Evolutionary conservation across 352 stramenopile species (phyloP).

Genomic region (Phytopythium cucurbitacearum): DNA sequence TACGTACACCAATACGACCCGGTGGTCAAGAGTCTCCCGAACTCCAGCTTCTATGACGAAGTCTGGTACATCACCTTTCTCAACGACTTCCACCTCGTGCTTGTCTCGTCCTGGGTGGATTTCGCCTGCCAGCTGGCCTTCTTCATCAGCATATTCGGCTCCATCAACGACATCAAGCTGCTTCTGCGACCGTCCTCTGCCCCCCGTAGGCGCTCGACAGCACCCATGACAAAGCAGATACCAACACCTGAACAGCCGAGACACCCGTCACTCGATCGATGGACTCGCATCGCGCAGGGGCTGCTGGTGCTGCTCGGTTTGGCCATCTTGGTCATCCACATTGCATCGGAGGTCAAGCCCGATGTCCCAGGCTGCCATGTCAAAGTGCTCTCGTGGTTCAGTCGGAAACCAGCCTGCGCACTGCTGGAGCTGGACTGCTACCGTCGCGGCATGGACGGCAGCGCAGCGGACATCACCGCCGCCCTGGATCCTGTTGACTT

Average conservation of each 20-base stretch:
- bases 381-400: conserved; percentile 4
- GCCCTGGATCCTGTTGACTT: conserved; percentile 19
- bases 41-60: background rate
- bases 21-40: background rate
- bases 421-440: conserved; percentile 32
- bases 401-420: background rate
- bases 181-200: background rate
- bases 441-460: conserved; percentile 6
- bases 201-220: background rate
- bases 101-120: conserved; percentile 7
- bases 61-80: conserved; percentile 6
- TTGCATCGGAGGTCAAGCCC: background rate
- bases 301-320: background rate
- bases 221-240: background rate
- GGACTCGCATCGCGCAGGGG: background rate
- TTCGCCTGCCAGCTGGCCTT: conserved; percentile 1
- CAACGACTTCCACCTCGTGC: conserved; percentile 7
- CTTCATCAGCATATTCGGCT: conserved; percentile 5
- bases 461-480: conserved; percentile 8
- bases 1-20: conserved; percentile 2
- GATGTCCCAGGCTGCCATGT: background rate
- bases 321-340: background rate
- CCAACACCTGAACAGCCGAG: background rate
- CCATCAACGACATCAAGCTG: conserved; percentile 7
- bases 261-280: background rate